Percentiles rank a stretch among this genome's conserved stretches.
Evolutionary conservation across 2,329 filamentous ascomycete species (phyloP).

Genomic region (Scytalidium sp.): DNA sequence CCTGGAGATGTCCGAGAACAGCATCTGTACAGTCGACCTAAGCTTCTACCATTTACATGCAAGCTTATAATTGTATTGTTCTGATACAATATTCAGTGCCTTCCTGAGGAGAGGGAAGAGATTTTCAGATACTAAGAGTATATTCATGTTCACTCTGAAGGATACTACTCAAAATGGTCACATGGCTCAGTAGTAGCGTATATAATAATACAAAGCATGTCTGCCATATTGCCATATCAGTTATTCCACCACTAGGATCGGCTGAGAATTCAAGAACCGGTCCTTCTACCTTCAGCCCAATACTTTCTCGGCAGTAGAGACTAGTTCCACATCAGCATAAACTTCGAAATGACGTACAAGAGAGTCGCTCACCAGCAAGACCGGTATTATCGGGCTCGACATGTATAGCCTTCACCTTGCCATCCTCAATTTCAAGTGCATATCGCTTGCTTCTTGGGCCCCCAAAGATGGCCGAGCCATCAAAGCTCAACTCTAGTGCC

Average conservation of each 20-base stretch:
- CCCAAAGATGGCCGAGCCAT: conserved; percentile 76
- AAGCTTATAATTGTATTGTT: too few relatives aligned
- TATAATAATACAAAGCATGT: too few relatives aligned
- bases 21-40: too few relatives aligned
- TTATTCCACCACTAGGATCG: background rate
- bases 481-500: conserved; percentile 79
- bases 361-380: conserved; percentile 58
- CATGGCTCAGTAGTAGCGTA: too few relatives aligned
- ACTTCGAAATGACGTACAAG: background rate
- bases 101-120: too few relatives aligned
- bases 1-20: too few relatives aligned
- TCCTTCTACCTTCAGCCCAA: conserved; percentile 28
- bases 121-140: too few relatives aligned
- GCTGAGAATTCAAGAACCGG: background rate
- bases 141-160: too few relatives aligned
- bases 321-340: conserved; percentile 25
- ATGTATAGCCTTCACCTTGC: conserved; percentile 76
- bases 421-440: conserved; percentile 77
- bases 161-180: too few relatives aligned
- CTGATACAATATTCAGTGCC: too few relatives aligned
- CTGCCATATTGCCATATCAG: too few relatives aligned
- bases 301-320: conserved; percentile 47
- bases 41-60: too few relatives aligned
- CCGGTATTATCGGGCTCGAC: conserved; percentile 90
- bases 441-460: conserved; percentile 83